Conservation (phyloP, 2,329 filamentous ascomycete species). For the Neofusicoccum parvum region DNA sequence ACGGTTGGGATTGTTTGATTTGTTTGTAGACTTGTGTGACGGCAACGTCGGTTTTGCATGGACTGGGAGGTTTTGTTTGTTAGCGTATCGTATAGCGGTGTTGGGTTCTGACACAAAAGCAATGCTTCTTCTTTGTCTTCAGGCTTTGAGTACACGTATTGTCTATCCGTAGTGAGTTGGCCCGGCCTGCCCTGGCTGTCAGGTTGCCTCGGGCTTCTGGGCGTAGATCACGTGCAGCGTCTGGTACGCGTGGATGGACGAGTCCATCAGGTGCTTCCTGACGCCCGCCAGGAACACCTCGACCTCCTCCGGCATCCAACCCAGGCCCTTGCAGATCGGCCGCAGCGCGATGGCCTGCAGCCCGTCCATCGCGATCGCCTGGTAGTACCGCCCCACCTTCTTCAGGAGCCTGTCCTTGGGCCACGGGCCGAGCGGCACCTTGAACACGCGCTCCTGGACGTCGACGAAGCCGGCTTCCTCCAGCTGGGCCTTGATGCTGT, state of each 20-base stretch:
- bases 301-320: constrained; percentile 15
- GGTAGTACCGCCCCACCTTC: constrained; percentile 6
- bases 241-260: constrained; percentile 20
- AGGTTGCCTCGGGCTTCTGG: constrained; percentile 26
- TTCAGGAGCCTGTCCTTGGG: constrained; percentile 23
- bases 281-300: constrained; percentile 12
- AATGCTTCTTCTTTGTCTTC: too few relatives aligned
- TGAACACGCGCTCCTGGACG: constrained; percentile 30
- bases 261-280: constrained; percentile 18
- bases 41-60: too few relatives aligned
- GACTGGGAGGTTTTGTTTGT: too few relatives aligned
- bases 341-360: constrained; percentile 17
- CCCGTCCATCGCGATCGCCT: constrained; percentile 16
- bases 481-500: constrained; percentile 35
- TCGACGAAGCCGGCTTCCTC: constrained; percentile 37
- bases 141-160: too few relatives aligned
- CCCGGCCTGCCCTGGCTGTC: not conserved
- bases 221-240: constrained; percentile 31
- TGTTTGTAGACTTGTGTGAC: too few relatives aligned
- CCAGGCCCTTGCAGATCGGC: constrained; percentile 3
- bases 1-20: not conserved
- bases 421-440: constrained; percentile 30
- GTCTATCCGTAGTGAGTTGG: too few relatives aligned
- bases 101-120: too few relatives aligned
- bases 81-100: too few relatives aligned